phyloP scores from a whole-genome alignment of 345 rosid genomes.

The Eucalyptus cloeziana region DNA sequence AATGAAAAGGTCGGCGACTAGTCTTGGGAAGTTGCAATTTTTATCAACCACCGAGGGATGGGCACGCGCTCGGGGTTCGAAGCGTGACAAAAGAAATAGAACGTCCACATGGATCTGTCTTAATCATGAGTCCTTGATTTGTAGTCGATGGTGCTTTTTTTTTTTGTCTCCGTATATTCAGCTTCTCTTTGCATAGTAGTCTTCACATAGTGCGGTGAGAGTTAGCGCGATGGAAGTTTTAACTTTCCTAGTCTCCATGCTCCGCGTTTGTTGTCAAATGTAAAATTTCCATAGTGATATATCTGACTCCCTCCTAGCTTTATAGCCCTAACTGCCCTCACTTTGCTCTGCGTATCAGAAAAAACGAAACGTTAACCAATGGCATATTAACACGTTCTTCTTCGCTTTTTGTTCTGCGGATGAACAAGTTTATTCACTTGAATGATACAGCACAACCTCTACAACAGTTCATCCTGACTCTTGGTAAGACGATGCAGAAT shows the following conservation, averaged over 20 bases:
- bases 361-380: too few species aligned
- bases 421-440: too few species aligned
- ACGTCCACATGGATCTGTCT: too few species aligned
- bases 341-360: slow-evolving; percentile 38
- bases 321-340: slow-evolving; percentile 59
- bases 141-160: too few species aligned
- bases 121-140: too few species aligned
- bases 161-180: background rate
- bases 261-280: background rate
- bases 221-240: background rate
- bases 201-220: background rate
- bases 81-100: too few species aligned
- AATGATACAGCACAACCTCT: background rate
- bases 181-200: background rate
- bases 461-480: background rate
- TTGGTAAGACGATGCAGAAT: background rate
- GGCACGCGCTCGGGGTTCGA: too few species aligned
- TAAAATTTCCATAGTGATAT: background rate
- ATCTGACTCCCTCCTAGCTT: slow-evolving; percentile 51
- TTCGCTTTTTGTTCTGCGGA: background rate
- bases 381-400: background rate
- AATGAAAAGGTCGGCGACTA: too few species aligned
- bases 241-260: background rate
- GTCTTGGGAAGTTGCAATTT: too few species aligned
- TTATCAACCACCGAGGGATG: too few species aligned